A percentile compares a stretch with the other conserved stretches of the same genome.
phyloP scores from a whole-genome alignment of 2,329 filamentous ascomycete species.

The Geosmithia morbida region DNA sequence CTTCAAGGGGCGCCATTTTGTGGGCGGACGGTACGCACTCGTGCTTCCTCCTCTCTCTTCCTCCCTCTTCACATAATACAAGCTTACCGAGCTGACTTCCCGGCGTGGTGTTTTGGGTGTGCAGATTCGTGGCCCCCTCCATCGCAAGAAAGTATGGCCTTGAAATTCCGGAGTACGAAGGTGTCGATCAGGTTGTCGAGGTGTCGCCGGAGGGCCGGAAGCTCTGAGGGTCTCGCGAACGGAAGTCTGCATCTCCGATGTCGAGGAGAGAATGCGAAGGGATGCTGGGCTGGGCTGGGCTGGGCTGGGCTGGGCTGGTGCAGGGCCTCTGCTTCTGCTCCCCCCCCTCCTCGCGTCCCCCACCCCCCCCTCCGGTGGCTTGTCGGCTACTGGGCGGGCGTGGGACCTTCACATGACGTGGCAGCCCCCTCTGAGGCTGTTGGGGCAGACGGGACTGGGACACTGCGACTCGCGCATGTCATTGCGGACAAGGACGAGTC shows the following conservation, averaged over 20 bases:
- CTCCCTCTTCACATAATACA: too few species aligned
- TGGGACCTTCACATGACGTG: slow-evolving; percentile 29
- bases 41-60: too few species aligned
- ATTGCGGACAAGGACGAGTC: slow-evolving; percentile 20
- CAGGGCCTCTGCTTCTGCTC: too few species aligned
- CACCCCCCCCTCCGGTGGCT: neutral
- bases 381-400: too few species aligned
- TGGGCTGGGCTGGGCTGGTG: too few species aligned
- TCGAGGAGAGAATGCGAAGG: too few species aligned
- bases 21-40: slow-evolving; percentile 60
- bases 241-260: too few species aligned
- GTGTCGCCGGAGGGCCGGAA: slow-evolving; percentile 37
- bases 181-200: slow-evolving; percentile 82
- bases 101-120: neutral
- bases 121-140: slow-evolving; percentile 61
- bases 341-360: too few species aligned
- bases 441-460: slow-evolving; percentile 44
- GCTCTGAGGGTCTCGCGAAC: slow-evolving; percentile 30
- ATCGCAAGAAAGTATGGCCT: slow-evolving; percentile 79
- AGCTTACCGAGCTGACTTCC: neutral
- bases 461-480: slow-evolving; percentile 39
- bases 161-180: slow-evolving; percentile 69
- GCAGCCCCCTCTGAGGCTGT: slow-evolving; percentile 41
- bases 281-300: too few species aligned
- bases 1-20: slow-evolving; percentile 79